Conservation (phyloP, 2,329 filamentous ascomycete species). For the Ceratocystis albifundus region DNA sequence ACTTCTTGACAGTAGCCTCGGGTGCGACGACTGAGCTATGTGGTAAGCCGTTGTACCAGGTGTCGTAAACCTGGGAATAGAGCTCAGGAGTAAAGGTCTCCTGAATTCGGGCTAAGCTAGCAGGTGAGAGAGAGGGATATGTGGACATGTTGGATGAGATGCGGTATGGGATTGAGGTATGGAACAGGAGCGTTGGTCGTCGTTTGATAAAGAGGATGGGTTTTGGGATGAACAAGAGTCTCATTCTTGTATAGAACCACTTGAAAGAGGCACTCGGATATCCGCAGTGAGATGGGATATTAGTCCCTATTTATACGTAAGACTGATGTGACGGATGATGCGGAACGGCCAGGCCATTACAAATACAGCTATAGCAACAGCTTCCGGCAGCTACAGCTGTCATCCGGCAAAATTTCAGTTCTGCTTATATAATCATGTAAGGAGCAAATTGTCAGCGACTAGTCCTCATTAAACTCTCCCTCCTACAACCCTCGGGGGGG, state of each 20-base stretch:
- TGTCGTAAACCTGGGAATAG: conserved; percentile 12
- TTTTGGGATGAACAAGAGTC: neutral
- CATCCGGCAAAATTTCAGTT: no score
- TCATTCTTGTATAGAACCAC: neutral
- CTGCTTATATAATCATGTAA: neutral
- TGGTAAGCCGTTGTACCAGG: conserved; percentile 22
- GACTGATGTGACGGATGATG: no score
- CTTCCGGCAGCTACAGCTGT: no score
- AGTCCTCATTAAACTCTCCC: conserved; percentile 22
- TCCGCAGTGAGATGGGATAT: no score
- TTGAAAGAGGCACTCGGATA: no score
- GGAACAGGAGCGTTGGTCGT: neutral
- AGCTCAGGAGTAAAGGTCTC: conserved; percentile 18
- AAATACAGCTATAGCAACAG: neutral
- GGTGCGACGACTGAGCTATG: neutral
- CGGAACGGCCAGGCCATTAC: neutral
- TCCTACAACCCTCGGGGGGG: no score
- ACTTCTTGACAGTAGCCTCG: conserved; percentile 9
- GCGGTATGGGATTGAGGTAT: neutral
- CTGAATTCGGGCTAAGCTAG: conserved; percentile 8
- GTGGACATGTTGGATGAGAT: neutral
- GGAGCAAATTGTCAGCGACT: no score
- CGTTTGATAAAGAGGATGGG: neutral
- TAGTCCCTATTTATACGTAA: no score
- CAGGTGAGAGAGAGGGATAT: neutral